Conservation (phyloP, 208 protist genomes). For the Trypanosoma platydactyli region DNA sequence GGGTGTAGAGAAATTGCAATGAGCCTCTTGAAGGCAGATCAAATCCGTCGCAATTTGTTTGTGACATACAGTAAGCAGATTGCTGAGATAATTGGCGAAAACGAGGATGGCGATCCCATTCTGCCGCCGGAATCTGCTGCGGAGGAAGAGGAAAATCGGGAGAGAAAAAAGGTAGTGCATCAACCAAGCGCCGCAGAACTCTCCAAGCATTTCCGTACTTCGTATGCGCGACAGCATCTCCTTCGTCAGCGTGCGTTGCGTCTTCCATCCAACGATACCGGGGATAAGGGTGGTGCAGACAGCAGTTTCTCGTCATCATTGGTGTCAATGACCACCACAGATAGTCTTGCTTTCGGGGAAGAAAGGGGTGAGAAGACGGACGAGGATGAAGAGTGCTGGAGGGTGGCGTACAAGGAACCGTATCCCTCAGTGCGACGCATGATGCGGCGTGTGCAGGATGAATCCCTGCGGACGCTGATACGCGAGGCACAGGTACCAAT, state of each 20-base stretch:
- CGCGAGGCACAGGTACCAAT: conserved; percentile 15
- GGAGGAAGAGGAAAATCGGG: conserved; percentile 1
- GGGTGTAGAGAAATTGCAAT: not conserved
- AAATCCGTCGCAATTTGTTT: conserved; percentile 32
- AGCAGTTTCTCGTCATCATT: not conserved
- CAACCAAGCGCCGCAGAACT: not conserved
- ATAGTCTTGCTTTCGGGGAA: not conserved
- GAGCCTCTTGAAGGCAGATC: conserved; percentile 35
- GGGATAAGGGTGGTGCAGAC: not conserved
- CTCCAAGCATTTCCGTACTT: conserved; percentile 29
- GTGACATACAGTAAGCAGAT: conserved; percentile 30
- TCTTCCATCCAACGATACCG: not conserved
- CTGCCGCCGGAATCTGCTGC: not conserved
- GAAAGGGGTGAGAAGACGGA: not conserved
- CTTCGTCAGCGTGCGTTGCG: conserved; percentile 41
- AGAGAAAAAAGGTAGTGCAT: not conserved
- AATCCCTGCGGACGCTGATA: conserved; percentile 17
- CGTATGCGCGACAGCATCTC: conserved; percentile 42
- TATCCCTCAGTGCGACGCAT: conserved; percentile 22
- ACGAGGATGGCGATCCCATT: conserved; percentile 4
- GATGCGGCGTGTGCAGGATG: conserved; percentile 32
- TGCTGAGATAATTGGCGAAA: conserved; percentile 20
- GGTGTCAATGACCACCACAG: not conserved
- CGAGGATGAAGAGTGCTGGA: conserved; percentile 22
- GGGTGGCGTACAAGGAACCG: conserved; percentile 18